phyloP scores from a whole-genome alignment of 176 grass and related monocot species.

The Avena insularis region DNA sequence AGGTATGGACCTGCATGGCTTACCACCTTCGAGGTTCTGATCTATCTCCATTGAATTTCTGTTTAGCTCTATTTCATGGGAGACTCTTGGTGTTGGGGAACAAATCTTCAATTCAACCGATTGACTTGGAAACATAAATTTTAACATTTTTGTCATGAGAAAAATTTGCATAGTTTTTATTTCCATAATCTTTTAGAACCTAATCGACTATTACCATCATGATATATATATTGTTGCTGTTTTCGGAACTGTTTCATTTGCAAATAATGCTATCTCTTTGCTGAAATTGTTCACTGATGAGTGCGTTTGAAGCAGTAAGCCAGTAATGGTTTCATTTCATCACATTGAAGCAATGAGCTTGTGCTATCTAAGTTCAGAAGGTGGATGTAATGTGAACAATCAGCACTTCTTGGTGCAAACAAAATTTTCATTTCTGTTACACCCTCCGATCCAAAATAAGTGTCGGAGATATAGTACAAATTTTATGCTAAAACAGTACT shows the following conservation, averaged over 20 bases:
- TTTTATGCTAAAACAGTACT: too few species aligned
- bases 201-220: not conserved
- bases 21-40: conserved; percentile 10
- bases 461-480: too few species aligned
- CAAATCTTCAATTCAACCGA: not conserved
- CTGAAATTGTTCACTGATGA: not conserved
- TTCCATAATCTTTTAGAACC: conserved; percentile 4
- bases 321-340: not conserved
- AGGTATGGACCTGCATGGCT: conserved; percentile 47
- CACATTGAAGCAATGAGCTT: not conserved
- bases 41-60: conserved; percentile 24
- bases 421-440: not conserved
- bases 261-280: not conserved
- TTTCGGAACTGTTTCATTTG: conserved; percentile 7
- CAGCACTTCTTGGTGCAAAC: conserved; percentile 7
- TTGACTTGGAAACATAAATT: conserved; percentile 12
- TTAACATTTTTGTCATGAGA: not conserved
- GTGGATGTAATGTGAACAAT: not conserved
- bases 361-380: conserved; percentile 25
- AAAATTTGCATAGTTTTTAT: not conserved
- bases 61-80: not conserved
- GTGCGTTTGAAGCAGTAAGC: not conserved
- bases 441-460: too few species aligned
- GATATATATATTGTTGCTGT: not conserved
- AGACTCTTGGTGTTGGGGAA: not conserved